These are phyloP conservation scores for Alternaria angustiovoidea DNA, from an alignment of 2,329 filamentous ascomycete genomes.

Conservation along the genomic window DNA sequence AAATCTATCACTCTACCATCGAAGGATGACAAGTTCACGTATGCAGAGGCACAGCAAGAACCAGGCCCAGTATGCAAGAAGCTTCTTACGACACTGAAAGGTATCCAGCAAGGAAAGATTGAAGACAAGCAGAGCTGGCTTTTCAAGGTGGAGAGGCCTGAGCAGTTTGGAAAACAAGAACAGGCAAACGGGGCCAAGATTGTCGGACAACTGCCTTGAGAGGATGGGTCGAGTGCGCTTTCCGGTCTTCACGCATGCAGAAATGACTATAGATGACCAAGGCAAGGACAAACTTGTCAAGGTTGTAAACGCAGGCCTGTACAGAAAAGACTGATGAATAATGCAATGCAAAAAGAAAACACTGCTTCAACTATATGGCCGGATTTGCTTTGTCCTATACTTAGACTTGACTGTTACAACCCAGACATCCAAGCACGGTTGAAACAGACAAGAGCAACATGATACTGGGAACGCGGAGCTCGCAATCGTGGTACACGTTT, in stretches of 20 bases:
- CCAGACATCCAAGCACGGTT: neutral
- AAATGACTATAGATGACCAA: neutral
- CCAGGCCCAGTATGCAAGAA: constrained; percentile 76
- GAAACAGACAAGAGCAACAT: neutral
- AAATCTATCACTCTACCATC: constrained; percentile 82
- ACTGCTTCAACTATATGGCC: neutral
- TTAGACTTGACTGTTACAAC: neutral
- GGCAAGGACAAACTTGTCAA: neutral
- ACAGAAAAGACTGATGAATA: constrained; percentile 4
- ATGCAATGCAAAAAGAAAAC: neutral
- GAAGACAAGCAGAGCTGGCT: constrained; percentile 82
- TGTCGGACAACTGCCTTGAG: constrained; percentile 48
- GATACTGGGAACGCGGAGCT: neutral
- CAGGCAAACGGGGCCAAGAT: constrained; percentile 32
- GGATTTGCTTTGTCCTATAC: neutral
- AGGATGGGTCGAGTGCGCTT: neutral
- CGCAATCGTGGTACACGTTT: neutral
- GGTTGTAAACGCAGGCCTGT: neutral
- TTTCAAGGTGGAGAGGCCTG: constrained; percentile 53
- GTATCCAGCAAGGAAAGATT: constrained; percentile 82
- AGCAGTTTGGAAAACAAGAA: constrained; percentile 43
- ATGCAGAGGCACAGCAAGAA: constrained; percentile 67
- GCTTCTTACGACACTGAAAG: constrained; percentile 79
- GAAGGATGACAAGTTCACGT: constrained; percentile 64
- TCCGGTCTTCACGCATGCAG: too few species aligned